Base-by-base conservation (phyloP, 2,329 filamentous ascomycete genomes). In the Cytospora mali region DNA sequence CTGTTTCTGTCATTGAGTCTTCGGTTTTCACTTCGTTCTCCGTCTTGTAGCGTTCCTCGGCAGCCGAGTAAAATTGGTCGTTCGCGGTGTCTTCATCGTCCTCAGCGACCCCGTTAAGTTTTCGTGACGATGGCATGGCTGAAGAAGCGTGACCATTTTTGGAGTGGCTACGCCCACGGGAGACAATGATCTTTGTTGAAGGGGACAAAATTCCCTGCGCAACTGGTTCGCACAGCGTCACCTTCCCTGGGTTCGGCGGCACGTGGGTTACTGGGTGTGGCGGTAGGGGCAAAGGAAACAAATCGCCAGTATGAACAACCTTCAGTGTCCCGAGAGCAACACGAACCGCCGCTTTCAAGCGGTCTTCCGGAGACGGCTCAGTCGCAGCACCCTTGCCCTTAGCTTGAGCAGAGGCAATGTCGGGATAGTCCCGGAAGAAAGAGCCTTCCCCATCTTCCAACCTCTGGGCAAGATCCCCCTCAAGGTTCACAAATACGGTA, bases 151-250 rank as follows among this genome's bases (percentile, higher is more conserved):
- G 78, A 69, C 71, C 75, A 73, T 73, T 81, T 77, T 85, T 88
- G 71, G 73, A 81, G 62, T 85, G 84, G 27, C 80, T 81, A 68
- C 81, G 84, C 5, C 86, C 84, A 28, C 84, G 84, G 54, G 91
- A 88, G 25, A 98, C 81, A 27, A 99, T 88, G 62, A 99, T 92
- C 70, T 90, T 93, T 18, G 93, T 99, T 14, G 80, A 84, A 0
- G 91, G 83, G 10, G 88, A 83, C 53, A 99, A 74, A 6, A 95
- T 75, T 10, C 95, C 95, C 75, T 99, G 95, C 6, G 91, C 87
- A 18, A 98, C 93, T 10, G 95, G 95, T 74, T 99, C 95, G 73
- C 93, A 98, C n/a, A 96, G 86, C 54, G 91, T 88, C 65, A 98
- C 91, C 76, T 90, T 93, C 49, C 92, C 95, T 0, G 93, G 92